These are phyloP conservation scores for Piper betle DNA, from an alignment of 164 flowering plant species.

Conservation along the genomic window DNA sequence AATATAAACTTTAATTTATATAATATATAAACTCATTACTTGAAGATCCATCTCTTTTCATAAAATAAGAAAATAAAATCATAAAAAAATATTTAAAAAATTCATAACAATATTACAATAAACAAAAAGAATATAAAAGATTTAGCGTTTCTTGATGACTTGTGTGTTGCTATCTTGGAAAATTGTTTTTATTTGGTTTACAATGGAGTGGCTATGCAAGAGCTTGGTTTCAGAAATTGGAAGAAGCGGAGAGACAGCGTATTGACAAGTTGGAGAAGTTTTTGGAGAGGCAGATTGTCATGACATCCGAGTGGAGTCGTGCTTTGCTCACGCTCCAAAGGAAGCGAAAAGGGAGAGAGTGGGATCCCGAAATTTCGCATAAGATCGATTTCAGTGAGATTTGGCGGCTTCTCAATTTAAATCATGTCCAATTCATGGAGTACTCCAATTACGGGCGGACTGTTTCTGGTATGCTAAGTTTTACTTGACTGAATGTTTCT, in stretches of 20 bases:
- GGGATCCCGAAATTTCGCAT: conserved; percentile 87
- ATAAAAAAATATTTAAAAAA: too few relatives aligned
- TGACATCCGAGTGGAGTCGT: conserved; percentile 92
- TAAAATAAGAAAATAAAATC: too few relatives aligned
- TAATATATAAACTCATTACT: too few relatives aligned
- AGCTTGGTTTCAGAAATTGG: conserved; percentile 44
- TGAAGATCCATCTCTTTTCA: too few relatives aligned
- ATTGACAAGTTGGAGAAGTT: conserved; percentile 59
- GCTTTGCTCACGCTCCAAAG: conserved; percentile 55
- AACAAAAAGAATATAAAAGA: too few relatives aligned
- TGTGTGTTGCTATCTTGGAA: background rate
- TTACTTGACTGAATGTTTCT: too few relatives aligned
- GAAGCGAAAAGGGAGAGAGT: conserved; percentile 79
- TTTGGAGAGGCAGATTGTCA: conserved; percentile 74
- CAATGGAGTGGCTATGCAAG: background rate
- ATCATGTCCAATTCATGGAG: conserved; percentile 79
- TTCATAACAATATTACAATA: too few relatives aligned
- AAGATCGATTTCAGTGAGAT: conserved; percentile 75
- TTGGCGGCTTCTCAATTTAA: conserved; percentile 58
- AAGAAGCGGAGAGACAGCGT: conserved; percentile 59
- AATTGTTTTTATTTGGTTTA: background rate
- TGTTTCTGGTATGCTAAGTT: conserved; percentile 22
- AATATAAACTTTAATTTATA: too few relatives aligned
- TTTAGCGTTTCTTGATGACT: background rate
- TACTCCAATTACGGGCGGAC: conserved; percentile 85